Conservation (phyloP, 768 basidiomycete species). For the Suillus hirtellus region DNA sequence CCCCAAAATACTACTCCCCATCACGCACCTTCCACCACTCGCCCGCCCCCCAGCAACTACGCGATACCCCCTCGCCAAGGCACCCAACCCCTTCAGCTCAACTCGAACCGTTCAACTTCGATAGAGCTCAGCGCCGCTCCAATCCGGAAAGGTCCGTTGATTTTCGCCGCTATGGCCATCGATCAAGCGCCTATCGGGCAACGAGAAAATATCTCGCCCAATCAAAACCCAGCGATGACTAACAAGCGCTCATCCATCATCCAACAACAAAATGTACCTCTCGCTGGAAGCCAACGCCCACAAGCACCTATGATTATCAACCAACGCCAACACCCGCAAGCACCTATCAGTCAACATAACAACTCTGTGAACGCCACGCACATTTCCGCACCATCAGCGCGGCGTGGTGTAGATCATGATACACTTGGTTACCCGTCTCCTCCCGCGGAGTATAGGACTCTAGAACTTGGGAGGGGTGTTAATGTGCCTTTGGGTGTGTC, state of each 20-base stretch:
- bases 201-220: not conserved
- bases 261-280: not conserved
- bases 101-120: not conserved
- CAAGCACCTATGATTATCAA: not conserved
- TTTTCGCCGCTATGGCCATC: constrained; percentile 57
- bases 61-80: constrained; percentile 18
- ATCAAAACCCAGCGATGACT: not conserved
- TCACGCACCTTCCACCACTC: not conserved
- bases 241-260: not conserved
- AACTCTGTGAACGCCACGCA: constrained; percentile 13
- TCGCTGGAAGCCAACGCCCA: not conserved
- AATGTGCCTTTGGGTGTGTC: not conserved
- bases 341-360: constrained; percentile 23
- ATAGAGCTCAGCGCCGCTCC: constrained; percentile 21
- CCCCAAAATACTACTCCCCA: not conserved
- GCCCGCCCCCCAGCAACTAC: constrained; percentile 21
- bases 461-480: not conserved
- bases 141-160: constrained; percentile 54
- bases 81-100: constrained; percentile 1
- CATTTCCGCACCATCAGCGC: constrained; percentile 18
- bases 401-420: not conserved
- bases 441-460: constrained; percentile 21
- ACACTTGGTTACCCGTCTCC: constrained; percentile 29
- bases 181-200: not conserved
- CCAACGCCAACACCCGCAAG: not conserved